Percentiles rank a stretch among this genome's conserved stretches.
Conservation (phyloP, 495 filamentous ascomycete genomes). For the Halenospora varia region DNA sequence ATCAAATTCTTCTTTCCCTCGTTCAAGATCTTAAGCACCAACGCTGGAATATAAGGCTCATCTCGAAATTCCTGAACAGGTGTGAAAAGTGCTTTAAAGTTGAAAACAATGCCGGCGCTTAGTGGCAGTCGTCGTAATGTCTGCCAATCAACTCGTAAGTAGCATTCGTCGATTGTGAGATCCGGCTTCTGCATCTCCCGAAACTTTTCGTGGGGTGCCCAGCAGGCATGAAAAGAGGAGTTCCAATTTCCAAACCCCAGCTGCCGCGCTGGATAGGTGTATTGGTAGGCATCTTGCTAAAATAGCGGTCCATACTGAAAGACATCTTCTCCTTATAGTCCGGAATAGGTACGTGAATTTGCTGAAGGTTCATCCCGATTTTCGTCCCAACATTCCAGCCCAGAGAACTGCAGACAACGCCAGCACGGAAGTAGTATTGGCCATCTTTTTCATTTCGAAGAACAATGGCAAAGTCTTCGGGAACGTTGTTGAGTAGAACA, state of each 20-base stretch:
- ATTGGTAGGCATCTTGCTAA: constrained; percentile 70
- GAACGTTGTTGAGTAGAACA: constrained; percentile 75
- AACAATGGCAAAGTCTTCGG: constrained; percentile 85
- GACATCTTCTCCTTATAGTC: constrained; percentile 92
- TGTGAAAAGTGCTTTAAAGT: constrained; percentile 90
- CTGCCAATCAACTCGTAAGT: constrained; percentile 90
- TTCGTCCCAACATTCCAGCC: constrained; percentile 81
- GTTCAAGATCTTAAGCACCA: constrained; percentile 63
- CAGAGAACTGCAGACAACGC: constrained; percentile 71
- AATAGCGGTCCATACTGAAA: constrained; percentile 87
- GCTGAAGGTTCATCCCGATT: constrained; percentile 64
- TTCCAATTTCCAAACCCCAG: constrained; percentile 80
- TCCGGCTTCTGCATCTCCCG: constrained; percentile 52
- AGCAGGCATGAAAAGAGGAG: constrained; percentile 74
- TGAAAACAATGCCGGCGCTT: constrained; percentile 74
- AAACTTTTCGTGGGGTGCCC: constrained; percentile 63
- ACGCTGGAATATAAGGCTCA: constrained; percentile 68
- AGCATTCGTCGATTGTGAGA: constrained; percentile 54
- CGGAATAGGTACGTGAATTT: constrained; percentile 76
- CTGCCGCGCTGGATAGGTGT: constrained; percentile 80
- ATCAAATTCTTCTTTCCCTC: constrained; percentile 73
- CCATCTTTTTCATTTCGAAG: constrained; percentile 68
- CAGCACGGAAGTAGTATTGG: constrained; percentile 72
- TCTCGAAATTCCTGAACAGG: constrained; percentile 66
- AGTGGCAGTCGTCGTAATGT: constrained; percentile 80